Percentiles rank a stretch among this genome's conserved stretches.
Conservation (phyloP, 768 basidiomycete species). For the Clitopilus passeckerianus region DNA sequence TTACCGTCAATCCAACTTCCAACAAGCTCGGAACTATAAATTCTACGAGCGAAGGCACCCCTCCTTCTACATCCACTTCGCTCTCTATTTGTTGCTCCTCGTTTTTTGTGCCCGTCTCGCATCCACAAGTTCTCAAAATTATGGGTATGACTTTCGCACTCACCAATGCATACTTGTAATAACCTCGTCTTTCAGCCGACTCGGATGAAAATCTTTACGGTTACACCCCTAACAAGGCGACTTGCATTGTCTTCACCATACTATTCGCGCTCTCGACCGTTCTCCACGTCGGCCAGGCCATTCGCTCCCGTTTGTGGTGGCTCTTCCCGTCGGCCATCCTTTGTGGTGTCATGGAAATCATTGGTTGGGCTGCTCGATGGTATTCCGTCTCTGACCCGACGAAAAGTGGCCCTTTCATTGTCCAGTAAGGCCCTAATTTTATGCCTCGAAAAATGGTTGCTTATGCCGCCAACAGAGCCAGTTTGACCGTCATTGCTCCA, state of each 20-base stretch:
- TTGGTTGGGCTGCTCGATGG: conserved; percentile 52
- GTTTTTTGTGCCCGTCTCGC: background rate
- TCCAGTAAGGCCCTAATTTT: conserved; percentile 29
- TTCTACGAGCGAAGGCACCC: background rate
- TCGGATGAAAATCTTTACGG: conserved; percentile 17
- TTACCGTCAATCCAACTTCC: too few species aligned
- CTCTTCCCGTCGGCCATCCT: conserved; percentile 42
- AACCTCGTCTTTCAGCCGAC: background rate
- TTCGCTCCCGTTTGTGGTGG: conserved; percentile 45
- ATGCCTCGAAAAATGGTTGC: too few species aligned
- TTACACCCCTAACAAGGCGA: conserved; percentile 33
- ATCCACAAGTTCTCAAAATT: too few species aligned
- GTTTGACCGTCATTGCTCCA: conserved; percentile 34
- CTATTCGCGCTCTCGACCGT: conserved; percentile 38
- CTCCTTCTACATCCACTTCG: background rate
- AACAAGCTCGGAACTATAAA: too few species aligned
- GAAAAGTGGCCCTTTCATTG: conserved; percentile 23
- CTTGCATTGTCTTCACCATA: conserved; percentile 31
- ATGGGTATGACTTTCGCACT: too few species aligned
- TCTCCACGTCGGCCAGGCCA: conserved; percentile 39
- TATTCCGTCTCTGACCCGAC: conserved; percentile 38
- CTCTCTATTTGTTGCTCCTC: background rate
- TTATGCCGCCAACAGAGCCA: too few species aligned
- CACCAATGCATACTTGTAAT: background rate
- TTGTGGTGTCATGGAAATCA: conserved; percentile 42